Base-by-base conservation (phyloP, 345 rosid genomes). In the Rhizophora mangle region DNA sequence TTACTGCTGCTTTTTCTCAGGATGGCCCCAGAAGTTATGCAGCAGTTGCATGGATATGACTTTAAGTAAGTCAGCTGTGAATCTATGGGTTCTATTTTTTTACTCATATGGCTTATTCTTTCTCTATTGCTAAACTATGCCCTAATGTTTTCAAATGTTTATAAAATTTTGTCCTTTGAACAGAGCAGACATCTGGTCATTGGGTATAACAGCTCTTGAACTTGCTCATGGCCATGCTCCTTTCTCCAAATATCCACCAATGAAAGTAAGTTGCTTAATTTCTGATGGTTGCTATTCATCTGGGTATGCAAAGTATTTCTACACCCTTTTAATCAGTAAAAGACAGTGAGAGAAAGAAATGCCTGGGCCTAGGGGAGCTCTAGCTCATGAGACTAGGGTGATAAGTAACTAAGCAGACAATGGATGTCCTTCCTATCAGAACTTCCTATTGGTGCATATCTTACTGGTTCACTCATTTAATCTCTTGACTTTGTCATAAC, bases 21-120 rank as follows among this genome's bases (percentile, higher is more conserved):
- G 99, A 92, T 95, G 99, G 99, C 99, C 77, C 99, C 99, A 74
- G 99, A 92, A 86, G 99, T 95, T 62, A 95, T 95, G 99, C 99
- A 95, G 76, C 99, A 95, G 72, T 72, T 92, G 80, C 99, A 95
- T 80, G 99, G 99, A 74, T 95, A 95, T 86, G 99, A 95, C 84
- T 95, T 95, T 74, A 95, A 95, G 99, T 95, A 81, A 86, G 96
- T 82, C 47, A 72, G 55, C 72, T 69, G 51, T 51, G 58, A 67
- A 57, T 71, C 66, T 56, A 34, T 74, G 60, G 60, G 71, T 63
- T n/a, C 70, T 9, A 66, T 30, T 55, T 3, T 29, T 68, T 1
- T 16, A 52, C 56, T 64, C 62, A 19, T 3, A 43, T 6, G 10
- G 32, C 59, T 47, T 19, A 54, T 63, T 36, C 52, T 68, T 52